These are phyloP conservation scores for Lepidopterella palustris DNA, from an alignment of 495 filamentous ascomycete genomes.

Conservation along the genomic window DNA sequence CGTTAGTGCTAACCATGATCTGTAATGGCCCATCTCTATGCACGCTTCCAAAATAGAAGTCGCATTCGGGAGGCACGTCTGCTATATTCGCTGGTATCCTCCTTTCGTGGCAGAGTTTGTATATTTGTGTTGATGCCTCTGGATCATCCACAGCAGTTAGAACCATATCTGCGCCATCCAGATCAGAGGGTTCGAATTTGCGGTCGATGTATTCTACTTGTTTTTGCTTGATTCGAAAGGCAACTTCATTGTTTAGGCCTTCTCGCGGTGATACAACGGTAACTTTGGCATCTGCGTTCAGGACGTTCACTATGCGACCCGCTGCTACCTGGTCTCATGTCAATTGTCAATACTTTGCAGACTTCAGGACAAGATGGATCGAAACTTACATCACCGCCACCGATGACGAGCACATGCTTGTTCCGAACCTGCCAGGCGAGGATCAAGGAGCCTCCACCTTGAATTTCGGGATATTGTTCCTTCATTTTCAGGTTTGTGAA, in stretches of 20 bases:
- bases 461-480: conserved; percentile 53
- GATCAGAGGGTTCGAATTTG: conserved; percentile 72
- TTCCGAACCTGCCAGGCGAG: conserved; percentile 88
- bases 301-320: conserved; percentile 81
- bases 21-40: conserved; percentile 93
- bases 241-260: conserved; percentile 83
- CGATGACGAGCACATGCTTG: conserved; percentile 79
- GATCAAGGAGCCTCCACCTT: conserved; percentile 86
- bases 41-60: conserved; percentile 96
- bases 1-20: conserved; percentile 97
- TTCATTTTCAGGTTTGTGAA: conserved; percentile 19
- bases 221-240: conserved; percentile 62
- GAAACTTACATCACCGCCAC: conserved; percentile 74
- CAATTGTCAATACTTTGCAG: conserved; percentile 25
- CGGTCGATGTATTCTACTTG: conserved; percentile 75
- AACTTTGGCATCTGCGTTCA: conserved; percentile 89
- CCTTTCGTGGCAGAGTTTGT: conserved; percentile 80
- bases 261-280: conserved; percentile 73
- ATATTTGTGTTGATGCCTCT: conserved; percentile 74
- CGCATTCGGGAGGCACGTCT: conserved; percentile 93
- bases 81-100: conserved; percentile 91
- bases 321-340: conserved; percentile 69
- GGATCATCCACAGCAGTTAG: conserved; percentile 91
- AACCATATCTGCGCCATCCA: conserved; percentile 78
- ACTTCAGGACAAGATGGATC: background rate